A percentile compares a stretch with the other conserved stretches of the same genome.
These are phyloP conservation scores for Trichosporon coremiiforme DNA, from an alignment of 1,284 basidiomycete genomes.

Conservation along the genomic window DNA sequence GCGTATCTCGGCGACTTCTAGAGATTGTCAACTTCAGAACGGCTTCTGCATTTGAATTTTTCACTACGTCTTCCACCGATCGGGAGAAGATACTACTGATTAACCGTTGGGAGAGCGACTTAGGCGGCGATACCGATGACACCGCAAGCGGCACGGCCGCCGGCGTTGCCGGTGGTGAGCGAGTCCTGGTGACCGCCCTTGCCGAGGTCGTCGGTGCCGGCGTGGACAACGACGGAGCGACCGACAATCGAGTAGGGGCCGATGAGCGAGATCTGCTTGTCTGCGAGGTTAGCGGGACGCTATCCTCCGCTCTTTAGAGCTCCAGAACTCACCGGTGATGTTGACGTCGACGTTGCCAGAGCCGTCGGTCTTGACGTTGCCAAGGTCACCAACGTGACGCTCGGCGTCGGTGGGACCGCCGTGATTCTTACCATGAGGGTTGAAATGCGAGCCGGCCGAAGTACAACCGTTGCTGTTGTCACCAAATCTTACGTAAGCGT, in stretches of 20 bases:
- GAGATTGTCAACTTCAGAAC: not conserved
- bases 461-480: slow-evolving; percentile 62
- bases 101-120: slow-evolving; percentile 27
- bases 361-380: slow-evolving; percentile 65
- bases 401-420: slow-evolving; percentile 62
- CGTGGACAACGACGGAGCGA: slow-evolving; percentile 64
- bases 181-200: slow-evolving; percentile 68
- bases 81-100: not conserved
- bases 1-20: slow-evolving; percentile 2
- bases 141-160: slow-evolving; percentile 70
- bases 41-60: slow-evolving; percentile 13
- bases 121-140: slow-evolving; percentile 59
- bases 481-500: slow-evolving; percentile 19
- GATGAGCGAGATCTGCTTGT: slow-evolving; percentile 67
- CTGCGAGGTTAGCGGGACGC: slow-evolving; percentile 45
- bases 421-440: slow-evolving; percentile 68
- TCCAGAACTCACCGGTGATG: slow-evolving; percentile 54
- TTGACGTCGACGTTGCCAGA: slow-evolving; percentile 63
- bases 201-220: slow-evolving; percentile 73
- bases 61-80: slow-evolving; percentile 1
- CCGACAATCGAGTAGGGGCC: slow-evolving; percentile 71
- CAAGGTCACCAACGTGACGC: slow-evolving; percentile 76
- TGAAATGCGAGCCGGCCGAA: slow-evolving; percentile 74
- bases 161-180: slow-evolving; percentile 72
- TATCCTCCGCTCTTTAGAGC: not conserved